phyloP scores from a whole-genome alignment of 257 asterid genomes.

The Solanum gracilifrons region DNA sequence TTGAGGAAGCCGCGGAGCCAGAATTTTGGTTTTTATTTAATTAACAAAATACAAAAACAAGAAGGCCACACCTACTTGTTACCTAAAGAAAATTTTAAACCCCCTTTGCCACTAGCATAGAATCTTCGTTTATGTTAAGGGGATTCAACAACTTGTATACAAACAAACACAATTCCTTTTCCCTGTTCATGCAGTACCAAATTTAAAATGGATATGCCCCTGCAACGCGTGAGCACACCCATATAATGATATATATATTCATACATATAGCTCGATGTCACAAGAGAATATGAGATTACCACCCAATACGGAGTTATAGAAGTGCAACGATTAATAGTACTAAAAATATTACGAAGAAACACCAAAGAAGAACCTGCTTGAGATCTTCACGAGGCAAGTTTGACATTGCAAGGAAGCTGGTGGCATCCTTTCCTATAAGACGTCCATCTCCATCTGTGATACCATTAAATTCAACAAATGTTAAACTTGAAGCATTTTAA shows the following conservation, averaged over 20 bases:
- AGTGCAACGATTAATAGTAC: not conserved
- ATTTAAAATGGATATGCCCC: not conserved
- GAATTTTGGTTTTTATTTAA: not conserved
- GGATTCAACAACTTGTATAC: not conserved
- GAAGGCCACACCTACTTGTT: not conserved
- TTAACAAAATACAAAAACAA: no score
- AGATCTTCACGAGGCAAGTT: conserved; percentile 86
- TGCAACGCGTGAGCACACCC: not conserved
- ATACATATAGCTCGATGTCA: not conserved
- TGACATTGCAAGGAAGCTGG: conserved; percentile 77
- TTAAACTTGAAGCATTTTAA: not conserved
- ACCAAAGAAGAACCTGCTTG: conserved; percentile 41
- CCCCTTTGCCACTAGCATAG: not conserved
- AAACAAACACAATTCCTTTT: not conserved
- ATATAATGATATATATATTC: not conserved
- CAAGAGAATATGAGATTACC: not conserved
- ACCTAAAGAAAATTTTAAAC: not conserved
- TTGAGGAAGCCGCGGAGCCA: not conserved
- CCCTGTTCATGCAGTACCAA: not conserved
- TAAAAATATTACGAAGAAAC: not conserved
- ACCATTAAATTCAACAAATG: not conserved
- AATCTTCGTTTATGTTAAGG: not conserved
- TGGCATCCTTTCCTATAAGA: conserved; percentile 73
- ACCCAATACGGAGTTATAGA: not conserved
- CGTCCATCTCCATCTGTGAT: conserved; percentile 87